Base-by-base conservation (phyloP, 1,284 basidiomycete genomes). In the Sphagnurus paluster region DNA sequence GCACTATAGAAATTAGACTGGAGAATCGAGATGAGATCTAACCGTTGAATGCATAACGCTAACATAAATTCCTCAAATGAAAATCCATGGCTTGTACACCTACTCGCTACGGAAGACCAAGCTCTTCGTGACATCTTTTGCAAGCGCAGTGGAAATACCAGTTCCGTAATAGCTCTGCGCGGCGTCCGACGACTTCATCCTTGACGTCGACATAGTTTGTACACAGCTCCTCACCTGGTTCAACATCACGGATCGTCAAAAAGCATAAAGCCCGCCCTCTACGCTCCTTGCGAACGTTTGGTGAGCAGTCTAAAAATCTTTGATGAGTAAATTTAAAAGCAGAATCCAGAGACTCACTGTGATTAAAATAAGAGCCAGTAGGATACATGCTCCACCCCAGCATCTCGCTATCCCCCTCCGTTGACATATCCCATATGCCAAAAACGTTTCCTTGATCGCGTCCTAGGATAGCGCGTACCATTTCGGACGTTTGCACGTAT, bases 401-500 rank as follows among this genome's bases (percentile, higher is more conserved):
- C 73, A 82, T 82, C 61, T 84, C 82, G 51, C 72, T 79, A 54
- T 78, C 76, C 16, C 63, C 65, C 32, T 58, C 48, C 5, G 58
- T 56, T 11, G 58, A 64, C 50, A 65, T 66, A 53, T 85, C 80
- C 77, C 78, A 84, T 34, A 86, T 72, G 17, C 83, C 83, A 52
- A 86, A 85, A 10, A 79, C 74, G 55, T 85, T 85, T 14, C 81
- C 82, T 25, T 75, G 71, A 52, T 84, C 82, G 16, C 82, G 73
- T n/a, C 70, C 71, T 17, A 84, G 64, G 8, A 81, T 64, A 2
- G 66, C 71, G 21, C 82, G 74, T 20, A 80, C 68, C 37, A 66
- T 68, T 16, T 63, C 59, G 9, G 69, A 66, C 3, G 67, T 72
- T 26, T 67, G 55, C 2, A 75, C 58, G 47, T 71, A 74, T 30